Evolutionary conservation across 2,329 filamentous ascomycete genomes (phyloP), one percentile per base, ranked within the genome.

Genomic region (Alternaria solani): DNA sequence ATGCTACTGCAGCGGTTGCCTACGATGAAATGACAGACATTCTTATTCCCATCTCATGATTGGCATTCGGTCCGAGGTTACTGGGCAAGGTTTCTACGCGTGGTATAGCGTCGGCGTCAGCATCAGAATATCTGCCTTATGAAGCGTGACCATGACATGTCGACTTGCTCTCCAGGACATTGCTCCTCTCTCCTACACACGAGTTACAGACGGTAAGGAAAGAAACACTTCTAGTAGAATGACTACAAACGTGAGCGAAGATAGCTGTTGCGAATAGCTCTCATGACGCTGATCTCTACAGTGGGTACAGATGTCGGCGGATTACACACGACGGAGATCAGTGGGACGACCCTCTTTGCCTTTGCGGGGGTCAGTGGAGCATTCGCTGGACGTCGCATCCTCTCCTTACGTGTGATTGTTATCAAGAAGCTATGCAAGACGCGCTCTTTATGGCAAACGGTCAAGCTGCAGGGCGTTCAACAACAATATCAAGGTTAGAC

Each of bases 11-110:
- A 38, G 23, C 9, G 26, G 38, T 32, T 48, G 47, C 46, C 55
- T 51, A 57, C 39, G 55, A 57, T 34, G 55, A 57, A 51, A 57
- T 46, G 55, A 57, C 39, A 57, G 47, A 44, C 51, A 38, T 3
- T 49, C 30, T 49, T 49, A 38, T 49, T 18, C 16, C 30, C 23
- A 38, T 23, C 8, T 49, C 12, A 9, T 38, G 7, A 25, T 25
- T 36, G 16, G 5, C 18, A 8, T 36, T 38, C 32, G 20, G 34
- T 34, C 34, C 3, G 2, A 5, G 18, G 36, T 34, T 20, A 26
- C 25, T 34, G 46, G 25, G 9, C 20, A 49, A 23, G 23, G 20
- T 14, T 25, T 25, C 30, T 38, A 36, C 46, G 30, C 7, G 23
- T 48, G 30, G 20, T 34, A 12, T 48, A 39, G 44, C 18, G 44